Percentiles rank a stretch among this genome's conserved stretches.
Conservation (phyloP, 768 basidiomycete species). For the Suillus bovinus region DNA sequence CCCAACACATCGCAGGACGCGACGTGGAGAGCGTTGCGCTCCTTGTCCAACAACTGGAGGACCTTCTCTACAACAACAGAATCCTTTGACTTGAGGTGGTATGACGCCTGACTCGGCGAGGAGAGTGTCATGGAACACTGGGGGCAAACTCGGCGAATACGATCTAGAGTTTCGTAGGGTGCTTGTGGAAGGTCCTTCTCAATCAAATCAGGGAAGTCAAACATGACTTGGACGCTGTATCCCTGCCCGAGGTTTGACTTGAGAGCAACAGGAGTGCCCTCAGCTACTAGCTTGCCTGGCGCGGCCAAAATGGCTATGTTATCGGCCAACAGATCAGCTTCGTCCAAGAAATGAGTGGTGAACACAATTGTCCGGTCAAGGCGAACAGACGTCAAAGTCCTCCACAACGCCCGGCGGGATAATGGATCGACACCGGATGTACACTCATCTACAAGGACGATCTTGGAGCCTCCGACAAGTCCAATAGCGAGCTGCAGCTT, state of each 20-base stretch:
- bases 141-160: constrained; percentile 47
- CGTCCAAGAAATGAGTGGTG: constrained; percentile 82
- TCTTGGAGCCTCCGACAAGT: constrained; percentile 71
- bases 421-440: constrained; percentile 80
- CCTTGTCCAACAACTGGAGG: constrained; percentile 52
- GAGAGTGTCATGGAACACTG: constrained; percentile 41
- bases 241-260: constrained; percentile 73
- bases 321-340: constrained; percentile 78
- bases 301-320: constrained; percentile 73
- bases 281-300: constrained; percentile 73
- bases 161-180: constrained; percentile 37
- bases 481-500: constrained; percentile 85
- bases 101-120: constrained; percentile 46
- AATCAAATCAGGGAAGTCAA: constrained; percentile 36
- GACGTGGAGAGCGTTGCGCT: constrained; percentile 39
- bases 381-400: constrained; percentile 65
- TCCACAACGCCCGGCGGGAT: constrained; percentile 76
- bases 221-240: constrained; percentile 61
- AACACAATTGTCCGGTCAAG: constrained; percentile 69
- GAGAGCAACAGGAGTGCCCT: constrained; percentile 72
- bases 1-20: constrained; percentile 66
- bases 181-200: constrained; percentile 20
- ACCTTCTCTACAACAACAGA: constrained; percentile 52
- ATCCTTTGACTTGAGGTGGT: constrained; percentile 65
- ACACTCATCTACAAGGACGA: constrained; percentile 64